phyloP scores from a whole-genome alignment of 148 eudicot genomes.

The Vaccinium macrocarpon region DNA sequence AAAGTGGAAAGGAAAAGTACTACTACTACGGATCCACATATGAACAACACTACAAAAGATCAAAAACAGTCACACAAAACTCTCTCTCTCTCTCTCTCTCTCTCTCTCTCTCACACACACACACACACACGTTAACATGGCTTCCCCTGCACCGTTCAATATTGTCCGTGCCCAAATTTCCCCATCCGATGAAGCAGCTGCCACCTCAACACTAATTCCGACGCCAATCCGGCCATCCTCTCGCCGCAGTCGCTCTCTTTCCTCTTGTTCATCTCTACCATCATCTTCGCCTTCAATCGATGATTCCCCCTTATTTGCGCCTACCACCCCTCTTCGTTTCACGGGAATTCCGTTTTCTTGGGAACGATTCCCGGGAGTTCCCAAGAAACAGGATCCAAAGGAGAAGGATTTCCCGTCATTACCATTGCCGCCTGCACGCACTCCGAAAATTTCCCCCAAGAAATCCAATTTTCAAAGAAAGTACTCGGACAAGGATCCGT shows the following conservation, averaged over 20 bases:
- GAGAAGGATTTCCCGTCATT: not conserved
- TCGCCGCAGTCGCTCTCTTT: not conserved
- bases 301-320: not conserved
- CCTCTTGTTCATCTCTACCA: not conserved
- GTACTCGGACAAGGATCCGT: not conserved
- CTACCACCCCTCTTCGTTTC: not conserved
- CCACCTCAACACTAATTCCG: not conserved
- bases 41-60: not conserved
- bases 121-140: not conserved
- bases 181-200: not conserved
- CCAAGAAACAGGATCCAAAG: not conserved
- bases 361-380: not conserved
- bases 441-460: not conserved
- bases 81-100: not conserved
- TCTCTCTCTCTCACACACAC: not conserved
- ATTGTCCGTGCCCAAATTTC: not conserved
- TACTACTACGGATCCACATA: not conserved
- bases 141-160: not conserved
- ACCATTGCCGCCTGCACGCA: not conserved
- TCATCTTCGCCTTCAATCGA: not conserved
- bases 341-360: not conserved
- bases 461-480: not conserved
- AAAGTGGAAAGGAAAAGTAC: not conserved
- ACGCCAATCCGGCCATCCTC: not conserved
- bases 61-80: not conserved